Conservation (phyloP, 2,329 filamentous ascomycete genomes). For the Incumbomyces delicatus region DNA sequence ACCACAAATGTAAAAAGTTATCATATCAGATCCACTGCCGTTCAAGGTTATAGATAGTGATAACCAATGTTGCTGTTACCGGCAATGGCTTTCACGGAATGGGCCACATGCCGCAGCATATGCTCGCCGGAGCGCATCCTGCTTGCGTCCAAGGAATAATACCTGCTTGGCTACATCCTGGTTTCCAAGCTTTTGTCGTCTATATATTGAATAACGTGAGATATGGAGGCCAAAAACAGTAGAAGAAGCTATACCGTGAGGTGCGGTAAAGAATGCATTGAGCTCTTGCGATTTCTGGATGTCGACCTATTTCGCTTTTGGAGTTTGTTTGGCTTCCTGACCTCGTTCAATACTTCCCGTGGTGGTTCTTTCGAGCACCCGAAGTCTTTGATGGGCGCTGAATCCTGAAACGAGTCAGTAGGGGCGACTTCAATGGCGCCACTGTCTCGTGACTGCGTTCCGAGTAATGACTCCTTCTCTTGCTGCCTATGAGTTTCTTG, state of each 20-base stretch:
- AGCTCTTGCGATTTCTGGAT: slow-evolving; percentile 11
- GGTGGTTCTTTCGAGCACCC: slow-evolving; percentile 7
- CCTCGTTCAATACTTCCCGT: slow-evolving; percentile 1
- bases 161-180: neutral
- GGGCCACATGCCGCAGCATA: neutral
- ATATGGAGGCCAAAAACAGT: neutral
- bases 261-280: slow-evolving; percentile 8
- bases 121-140: neutral
- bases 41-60: neutral
- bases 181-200: slow-evolving; percentile 3
- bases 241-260: neutral
- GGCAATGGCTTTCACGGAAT: neutral
- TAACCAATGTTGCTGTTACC: neutral
- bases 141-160: slow-evolving; percentile 4
- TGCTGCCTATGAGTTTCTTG: neutral
- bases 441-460: slow-evolving; percentile 15
- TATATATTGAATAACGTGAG: neutral
- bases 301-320: slow-evolving; percentile 12
- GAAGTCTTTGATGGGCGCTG: slow-evolving; percentile 13
- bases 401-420: slow-evolving; percentile 15
- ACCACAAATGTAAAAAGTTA: no score
- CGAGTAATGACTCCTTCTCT: slow-evolving; percentile 12
- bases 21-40: no score
- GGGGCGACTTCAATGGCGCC: slow-evolving; percentile 19
- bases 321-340: slow-evolving; percentile 12